Percentiles rank a stretch among this genome's conserved stretches.
These are phyloP conservation scores for Talaromyces sp. DNA, from an alignment of 2,329 filamentous ascomycete genomes.

Conservation along the genomic window DNA sequence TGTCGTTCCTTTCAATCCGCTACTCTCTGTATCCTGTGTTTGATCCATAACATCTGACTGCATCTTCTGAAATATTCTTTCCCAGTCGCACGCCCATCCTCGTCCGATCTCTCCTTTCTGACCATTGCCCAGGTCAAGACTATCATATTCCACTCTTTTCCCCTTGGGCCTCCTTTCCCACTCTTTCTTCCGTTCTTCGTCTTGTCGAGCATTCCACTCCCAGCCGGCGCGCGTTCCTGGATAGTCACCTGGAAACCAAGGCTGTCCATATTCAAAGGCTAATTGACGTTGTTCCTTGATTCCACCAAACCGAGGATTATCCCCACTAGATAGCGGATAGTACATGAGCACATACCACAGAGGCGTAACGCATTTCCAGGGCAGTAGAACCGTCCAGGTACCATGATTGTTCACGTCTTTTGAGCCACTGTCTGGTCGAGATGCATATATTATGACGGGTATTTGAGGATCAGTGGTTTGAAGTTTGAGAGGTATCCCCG, in stretches of 20 bases:
- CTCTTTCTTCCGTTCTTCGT: slow-evolving; percentile 54
- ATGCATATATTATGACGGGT: slow-evolving; percentile 67
- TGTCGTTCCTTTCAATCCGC: not conserved
- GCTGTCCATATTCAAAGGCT: slow-evolving; percentile 69
- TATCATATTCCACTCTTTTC: slow-evolving; percentile 71
- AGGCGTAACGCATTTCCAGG: slow-evolving; percentile 82
- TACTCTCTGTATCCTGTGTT: slow-evolving; percentile 7
- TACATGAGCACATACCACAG: slow-evolving; percentile 86
- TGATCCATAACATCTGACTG: slow-evolving; percentile 13
- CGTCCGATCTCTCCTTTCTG: slow-evolving; percentile 77
- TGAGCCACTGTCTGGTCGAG: slow-evolving; percentile 43
- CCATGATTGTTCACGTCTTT: slow-evolving; percentile 55
- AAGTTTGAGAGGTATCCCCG: slow-evolving; percentile 60
- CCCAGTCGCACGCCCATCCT: slow-evolving; percentile 82
- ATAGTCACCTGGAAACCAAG: slow-evolving; percentile 85
- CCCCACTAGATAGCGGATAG: slow-evolving; percentile 72
- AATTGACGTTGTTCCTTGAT: slow-evolving; percentile 75
- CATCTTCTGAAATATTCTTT: slow-evolving; percentile 54
- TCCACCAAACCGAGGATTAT: slow-evolving; percentile 78
- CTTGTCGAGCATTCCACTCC: slow-evolving; percentile 69
- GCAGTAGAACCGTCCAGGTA: slow-evolving; percentile 78
- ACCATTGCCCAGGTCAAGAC: slow-evolving; percentile 67
- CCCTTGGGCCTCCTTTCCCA: slow-evolving; percentile 80
- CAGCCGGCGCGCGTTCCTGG: slow-evolving; percentile 75
- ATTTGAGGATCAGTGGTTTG: slow-evolving; percentile 67